Evolutionary conservation across 2,329 filamentous ascomycete species (phyloP), one percentile per base, ranked within the genome.

Genomic region (Botrytis pseudocinerea): DNA sequence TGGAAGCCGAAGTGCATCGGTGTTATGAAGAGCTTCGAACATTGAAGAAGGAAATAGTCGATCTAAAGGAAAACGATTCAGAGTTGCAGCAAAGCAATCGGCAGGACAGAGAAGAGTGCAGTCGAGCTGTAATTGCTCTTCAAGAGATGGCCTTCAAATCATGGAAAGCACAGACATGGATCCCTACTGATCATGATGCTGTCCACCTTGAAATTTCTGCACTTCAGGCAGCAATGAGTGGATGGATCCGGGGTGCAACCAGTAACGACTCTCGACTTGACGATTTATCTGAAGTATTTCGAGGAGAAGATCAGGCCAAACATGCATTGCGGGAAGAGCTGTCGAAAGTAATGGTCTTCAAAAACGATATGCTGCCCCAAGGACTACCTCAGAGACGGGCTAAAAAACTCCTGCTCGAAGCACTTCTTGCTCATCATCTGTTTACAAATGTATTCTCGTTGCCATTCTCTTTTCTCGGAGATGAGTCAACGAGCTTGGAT

Each of bases 1-100:
- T 42, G 7, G 35, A 18, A 18, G 38, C 20, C 4, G 38, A 42
- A 12, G 1, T n/a, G 35, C 14, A 16, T 12, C 25, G 16, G 3
- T 2, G 3, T 4, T n/a, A 2, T 42, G 38, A 42, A 28, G 38
- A 42, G 14, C 16, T 25, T 12, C 38, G 38, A 42, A 62, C 4
- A 4, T 10, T 62, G 38, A 62, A 20, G 12, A 28, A 20, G 35
- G 38, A 62, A 4, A 62, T 42, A 18, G 38, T 16, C 14, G 16
- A 3, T 0, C 38, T 62, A 20, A 62, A 18, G 16, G 32, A 38
- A 0, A 10, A 18, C 3, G 14, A 20, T 3, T 2, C 4, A 4
- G 22, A 51, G 4, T 5, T 51, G 22, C 32, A 18, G 14, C 28
- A n/a, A 18, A 9, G 5, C 10, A 51, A 7, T 10, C 42, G n/a